Evolutionary conservation across 192 early-diverging fungal species (phyloP).

Genomic region (Gamsiella multidivaricata): DNA sequence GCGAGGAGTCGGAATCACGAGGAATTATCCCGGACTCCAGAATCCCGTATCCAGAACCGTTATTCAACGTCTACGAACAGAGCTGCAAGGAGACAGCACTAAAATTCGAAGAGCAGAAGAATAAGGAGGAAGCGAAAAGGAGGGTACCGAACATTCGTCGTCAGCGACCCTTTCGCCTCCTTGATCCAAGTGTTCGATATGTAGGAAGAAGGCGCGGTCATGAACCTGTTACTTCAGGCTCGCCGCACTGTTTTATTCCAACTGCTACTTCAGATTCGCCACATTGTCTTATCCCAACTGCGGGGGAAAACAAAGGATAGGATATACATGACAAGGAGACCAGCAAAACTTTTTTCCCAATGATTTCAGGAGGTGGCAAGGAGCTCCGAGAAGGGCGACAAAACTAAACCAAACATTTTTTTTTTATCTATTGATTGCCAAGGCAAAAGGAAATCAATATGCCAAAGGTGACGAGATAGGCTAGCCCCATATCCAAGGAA

Average conservation of each 20-base stretch:
- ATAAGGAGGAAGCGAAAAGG: slow-evolving; percentile 1
- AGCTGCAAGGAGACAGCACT: slow-evolving; percentile 10
- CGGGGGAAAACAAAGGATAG: slow-evolving; percentile 9
- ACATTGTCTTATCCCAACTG: not conserved
- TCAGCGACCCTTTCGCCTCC: no score
- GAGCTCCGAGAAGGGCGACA: not conserved
- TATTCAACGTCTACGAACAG: slow-evolving; percentile 8
- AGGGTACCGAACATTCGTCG: no score
- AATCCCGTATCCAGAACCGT: not conserved
- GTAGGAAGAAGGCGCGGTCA: slow-evolving; percentile 6
- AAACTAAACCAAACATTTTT: not conserved
- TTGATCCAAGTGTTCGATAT: no score
- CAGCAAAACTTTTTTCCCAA: not conserved
- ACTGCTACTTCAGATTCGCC: not conserved
- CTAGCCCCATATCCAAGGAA: no score
- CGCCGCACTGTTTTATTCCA: not conserved
- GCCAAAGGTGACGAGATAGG: no score
- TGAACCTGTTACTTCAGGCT: slow-evolving; percentile 12
- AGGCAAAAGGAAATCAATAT: no score
- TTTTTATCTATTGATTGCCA: not conserved
- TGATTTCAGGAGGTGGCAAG: slow-evolving; percentile 7
- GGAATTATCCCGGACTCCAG: no score
- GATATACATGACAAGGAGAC: not conserved
- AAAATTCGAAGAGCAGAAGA: not conserved
- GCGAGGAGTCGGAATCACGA: no score